These are phyloP conservation scores for Lyophyllum atratum DNA, from an alignment of 768 basidiomycete species.

Conservation along the genomic window DNA sequence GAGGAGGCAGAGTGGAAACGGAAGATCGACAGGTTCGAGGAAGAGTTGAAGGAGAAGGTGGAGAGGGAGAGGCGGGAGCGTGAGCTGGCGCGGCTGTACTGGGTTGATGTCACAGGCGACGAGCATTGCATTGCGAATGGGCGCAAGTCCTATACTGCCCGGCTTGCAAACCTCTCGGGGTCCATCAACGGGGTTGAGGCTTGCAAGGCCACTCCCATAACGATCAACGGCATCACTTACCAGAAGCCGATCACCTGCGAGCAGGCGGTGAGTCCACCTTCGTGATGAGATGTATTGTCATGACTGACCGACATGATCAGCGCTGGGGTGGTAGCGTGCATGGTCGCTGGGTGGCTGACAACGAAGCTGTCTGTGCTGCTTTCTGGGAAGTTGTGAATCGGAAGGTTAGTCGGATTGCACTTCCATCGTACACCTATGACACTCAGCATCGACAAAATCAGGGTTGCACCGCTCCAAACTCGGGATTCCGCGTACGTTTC, in stretches of 20 bases:
- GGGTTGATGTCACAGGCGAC: constrained; percentile 14
- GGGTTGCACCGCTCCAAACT: neutral
- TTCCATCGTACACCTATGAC: neutral
- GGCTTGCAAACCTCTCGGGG: constrained; percentile 12
- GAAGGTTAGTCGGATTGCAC: neutral
- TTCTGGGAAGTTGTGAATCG: constrained; percentile 12
- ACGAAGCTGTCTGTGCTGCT: constrained; percentile 7
- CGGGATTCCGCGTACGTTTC: neutral
- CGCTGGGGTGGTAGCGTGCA: neutral
- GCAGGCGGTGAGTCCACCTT: constrained; percentile 4
- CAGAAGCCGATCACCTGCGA: constrained; percentile 16
- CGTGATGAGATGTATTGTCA: neutral
- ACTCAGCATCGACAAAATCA: neutral
- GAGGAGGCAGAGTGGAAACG: neutral
- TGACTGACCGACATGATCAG: neutral
- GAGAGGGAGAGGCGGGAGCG: constrained; percentile 11
- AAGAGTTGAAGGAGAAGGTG: neutral
- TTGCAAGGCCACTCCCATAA: constrained; percentile 17
- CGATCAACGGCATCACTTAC: constrained; percentile 17
- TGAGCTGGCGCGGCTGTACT: constrained; percentile 14
- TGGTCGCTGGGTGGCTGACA: constrained; percentile 11
- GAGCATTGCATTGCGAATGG: constrained; percentile 11
- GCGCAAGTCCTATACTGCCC: constrained; percentile 13
- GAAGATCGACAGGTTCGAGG: neutral
- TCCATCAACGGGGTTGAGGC: constrained; percentile 18